Base-by-base conservation (phyloP, 306 rosid genomes). In the Rosa multiflora region DNA sequence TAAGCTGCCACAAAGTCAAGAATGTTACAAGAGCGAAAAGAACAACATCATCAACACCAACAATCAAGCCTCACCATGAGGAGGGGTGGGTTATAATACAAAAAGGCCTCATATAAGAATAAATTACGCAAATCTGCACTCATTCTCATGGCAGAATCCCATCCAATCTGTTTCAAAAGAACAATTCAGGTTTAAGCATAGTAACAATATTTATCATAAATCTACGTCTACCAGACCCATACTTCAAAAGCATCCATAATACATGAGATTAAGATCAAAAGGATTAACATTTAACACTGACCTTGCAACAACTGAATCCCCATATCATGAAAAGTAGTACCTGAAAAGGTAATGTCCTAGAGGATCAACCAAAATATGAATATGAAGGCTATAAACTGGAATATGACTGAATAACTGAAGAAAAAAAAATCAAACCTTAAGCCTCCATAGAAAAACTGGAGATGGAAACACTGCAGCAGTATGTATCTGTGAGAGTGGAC, bases 131-230 rank as follows among this genome's bases (percentile, higher is more conserved):
- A 79, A 90, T 95, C 97, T 37, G 77, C 96, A 79, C 99, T 92
- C 99, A 95, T 95, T 86, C 94, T 86, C 99, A 95, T 95, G 49
- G 92, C 98, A 64, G 99, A 92, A 83, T 90, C 92, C 97, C 99
- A 95, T 84, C 98, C 96, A 82, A 93, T 72, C 98, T 95, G 87
- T 61, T 26, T 23, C 32, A 61, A 29, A n/a, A 10, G 39, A 61
- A 26, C 6, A 56, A 56, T 32, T 56, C 85, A 87, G 59, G 71
- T 23, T 67, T 79, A 78, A 74, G 71, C 55, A 76, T 53, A 49
- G 68, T 77, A 8, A 8, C 67, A 86, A 69, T 72, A 5, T 42
- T 20, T 56, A 15, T 53, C 61, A 74, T 35, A 74, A 73, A 14
- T 23, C 26, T 23, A 23, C 26, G 26, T n/a, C 63, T 39, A 81